A percentile compares a stretch with the other conserved stretches of the same genome.
phyloP scores from a whole-genome alignment of 139 green algal genomes.

The Cymbomonas tetramitiformis region DNA sequence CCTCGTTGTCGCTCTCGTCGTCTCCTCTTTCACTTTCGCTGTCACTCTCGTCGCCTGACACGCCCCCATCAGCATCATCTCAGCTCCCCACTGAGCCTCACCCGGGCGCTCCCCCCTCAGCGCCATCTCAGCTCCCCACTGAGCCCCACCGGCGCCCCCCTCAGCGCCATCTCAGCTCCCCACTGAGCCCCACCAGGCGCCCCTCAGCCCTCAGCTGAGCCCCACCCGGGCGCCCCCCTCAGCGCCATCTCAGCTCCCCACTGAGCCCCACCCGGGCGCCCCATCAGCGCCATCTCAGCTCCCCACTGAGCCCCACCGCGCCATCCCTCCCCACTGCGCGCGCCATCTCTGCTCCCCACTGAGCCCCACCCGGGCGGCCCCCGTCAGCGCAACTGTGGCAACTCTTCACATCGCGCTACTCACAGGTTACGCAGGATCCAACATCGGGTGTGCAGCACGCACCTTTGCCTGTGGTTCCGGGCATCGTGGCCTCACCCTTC shows the following conservation, averaged over 20 bases:
- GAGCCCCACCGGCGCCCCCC: not conserved
- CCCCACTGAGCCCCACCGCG: not conserved
- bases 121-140: constrained; percentile 2
- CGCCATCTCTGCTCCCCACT: constrained; percentile 17
- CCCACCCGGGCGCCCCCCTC: not conserved
- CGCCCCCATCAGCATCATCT: constrained; percentile 26
- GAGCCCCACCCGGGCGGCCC: constrained; percentile 12
- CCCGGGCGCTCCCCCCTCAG: constrained; percentile 28
- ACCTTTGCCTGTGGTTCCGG: too few species aligned
- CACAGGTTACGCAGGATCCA: too few species aligned
- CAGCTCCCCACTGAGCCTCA: constrained; percentile 5
- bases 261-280: constrained; percentile 19
- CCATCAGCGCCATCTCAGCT: constrained; percentile 20
- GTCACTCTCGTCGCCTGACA: constrained; percentile 10
- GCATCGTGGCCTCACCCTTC: too few species aligned
- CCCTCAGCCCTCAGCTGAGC: not conserved
- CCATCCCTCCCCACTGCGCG: not conserved
- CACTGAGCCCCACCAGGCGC: constrained; percentile 14
- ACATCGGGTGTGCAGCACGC: too few species aligned
- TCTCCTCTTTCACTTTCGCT: constrained; percentile 21
- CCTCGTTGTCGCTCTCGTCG: constrained; percentile 31
- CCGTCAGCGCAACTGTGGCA: too few species aligned
- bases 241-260: constrained; percentile 16
- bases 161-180: constrained; percentile 13
- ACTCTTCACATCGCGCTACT: too few species aligned